Percentiles rank a stretch among this genome's conserved stretches.
Evolutionary conservation across 805 yeast species (phyloP).

Genomic region (Saccharomyces kudriavzevii): DNA sequence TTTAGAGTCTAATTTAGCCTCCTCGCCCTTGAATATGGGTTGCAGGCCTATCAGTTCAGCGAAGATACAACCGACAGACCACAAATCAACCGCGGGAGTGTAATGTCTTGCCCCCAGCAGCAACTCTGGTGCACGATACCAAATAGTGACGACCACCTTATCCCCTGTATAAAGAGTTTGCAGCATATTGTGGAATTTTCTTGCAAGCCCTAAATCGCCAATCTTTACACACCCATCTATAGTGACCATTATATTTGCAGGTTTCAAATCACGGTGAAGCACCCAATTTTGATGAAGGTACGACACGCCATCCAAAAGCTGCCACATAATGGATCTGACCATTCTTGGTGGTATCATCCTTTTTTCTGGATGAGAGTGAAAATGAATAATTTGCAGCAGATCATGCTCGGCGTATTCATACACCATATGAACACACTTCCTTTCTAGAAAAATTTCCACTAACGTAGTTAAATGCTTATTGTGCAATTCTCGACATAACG

Average conservation of each 20-base stretch:
- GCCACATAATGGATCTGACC: conserved; percentile 83
- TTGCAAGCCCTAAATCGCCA: conserved; percentile 89
- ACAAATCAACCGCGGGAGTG: conserved; percentile 83
- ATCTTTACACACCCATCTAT: conserved; percentile 85
- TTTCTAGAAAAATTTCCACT: conserved; percentile 77
- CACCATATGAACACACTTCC: conserved; percentile 86
- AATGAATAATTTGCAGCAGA: conserved; percentile 85
- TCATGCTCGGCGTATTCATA: conserved; percentile 97
- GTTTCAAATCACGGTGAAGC: conserved; percentile 89
- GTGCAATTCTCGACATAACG: conserved; percentile 78
- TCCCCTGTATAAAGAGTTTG: conserved; percentile 87
- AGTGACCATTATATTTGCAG: conserved; percentile 96
- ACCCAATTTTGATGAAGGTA: conserved; percentile 95
- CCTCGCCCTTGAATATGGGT: conserved; percentile 97
- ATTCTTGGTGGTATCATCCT: conserved; percentile 70
- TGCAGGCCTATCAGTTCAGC: conserved; percentile 84
- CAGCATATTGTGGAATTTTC: conserved; percentile 77
- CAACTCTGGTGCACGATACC: conserved; percentile 94
- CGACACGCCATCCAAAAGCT: conserved; percentile 82
- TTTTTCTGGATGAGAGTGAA: conserved; percentile 83
- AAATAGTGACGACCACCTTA: conserved; percentile 91
- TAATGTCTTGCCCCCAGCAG: conserved; percentile 87
- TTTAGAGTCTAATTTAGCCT: conserved; percentile 89
- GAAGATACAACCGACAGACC: conserved; percentile 94
- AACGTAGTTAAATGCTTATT: conserved; percentile 75